Conservation (phyloP, 805 yeast genomes). For the Suhomyces faveliae region DNA sequence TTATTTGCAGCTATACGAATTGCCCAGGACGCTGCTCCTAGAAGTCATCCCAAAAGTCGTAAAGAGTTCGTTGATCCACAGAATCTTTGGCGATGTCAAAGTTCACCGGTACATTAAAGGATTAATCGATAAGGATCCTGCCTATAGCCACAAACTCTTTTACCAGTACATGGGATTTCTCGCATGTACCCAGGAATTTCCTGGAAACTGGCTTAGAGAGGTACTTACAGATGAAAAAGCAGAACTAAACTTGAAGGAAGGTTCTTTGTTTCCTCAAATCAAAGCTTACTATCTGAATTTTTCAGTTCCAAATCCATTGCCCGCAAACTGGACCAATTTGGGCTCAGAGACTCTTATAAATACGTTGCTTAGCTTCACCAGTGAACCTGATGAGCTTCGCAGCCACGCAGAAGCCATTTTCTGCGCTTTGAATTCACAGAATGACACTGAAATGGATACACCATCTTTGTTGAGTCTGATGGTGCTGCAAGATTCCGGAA, state of each 20-base stretch:
- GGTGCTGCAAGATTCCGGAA: not conserved
- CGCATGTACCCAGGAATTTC: conserved; percentile 5
- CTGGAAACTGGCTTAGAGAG: conserved; percentile 5
- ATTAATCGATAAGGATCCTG: not conserved
- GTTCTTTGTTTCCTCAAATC: not conserved
- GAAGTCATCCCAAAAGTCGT: not conserved
- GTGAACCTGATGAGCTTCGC: not conserved
- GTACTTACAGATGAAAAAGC: not conserved
- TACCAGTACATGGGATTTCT: conserved; percentile 9
- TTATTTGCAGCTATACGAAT: not conserved
- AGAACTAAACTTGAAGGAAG: not conserved
- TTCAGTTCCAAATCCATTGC: not conserved
- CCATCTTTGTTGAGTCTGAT: not conserved
- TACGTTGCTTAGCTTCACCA: not conserved
- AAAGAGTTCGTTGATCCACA: not conserved
- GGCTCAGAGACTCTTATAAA: not conserved
- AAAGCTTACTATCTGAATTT: not conserved
- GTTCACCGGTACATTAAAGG: not conserved
- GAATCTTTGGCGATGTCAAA: not conserved
- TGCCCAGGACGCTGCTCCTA: not conserved
- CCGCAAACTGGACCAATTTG: not conserved
- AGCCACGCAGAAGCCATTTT: not conserved
- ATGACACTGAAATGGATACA: not conserved
- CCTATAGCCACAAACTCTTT: not conserved
- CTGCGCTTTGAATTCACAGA: not conserved